Conservation (phyloP, 345 rosid species). For the Acer campestre region DNA sequence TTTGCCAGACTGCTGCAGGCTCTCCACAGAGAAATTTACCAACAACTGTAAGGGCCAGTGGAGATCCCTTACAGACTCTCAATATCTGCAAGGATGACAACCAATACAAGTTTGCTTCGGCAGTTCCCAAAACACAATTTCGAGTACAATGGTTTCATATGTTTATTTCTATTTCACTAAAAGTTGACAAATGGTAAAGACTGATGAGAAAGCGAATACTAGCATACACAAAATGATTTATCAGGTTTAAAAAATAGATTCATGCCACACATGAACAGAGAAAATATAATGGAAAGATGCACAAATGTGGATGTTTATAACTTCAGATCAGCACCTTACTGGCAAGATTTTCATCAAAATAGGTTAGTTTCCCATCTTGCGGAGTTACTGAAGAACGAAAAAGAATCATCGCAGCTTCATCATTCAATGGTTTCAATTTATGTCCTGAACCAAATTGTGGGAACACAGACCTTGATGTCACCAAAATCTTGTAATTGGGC, state of each 20-base stretch:
- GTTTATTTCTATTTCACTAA: neutral
- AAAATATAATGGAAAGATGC: neutral
- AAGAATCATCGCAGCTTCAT: conserved; percentile 41
- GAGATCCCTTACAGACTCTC: conserved; percentile 57
- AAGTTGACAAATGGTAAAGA: neutral
- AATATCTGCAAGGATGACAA: conserved; percentile 41
- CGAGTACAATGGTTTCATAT: no score
- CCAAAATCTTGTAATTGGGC: conserved; percentile 52
- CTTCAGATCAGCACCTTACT: conserved; percentile 29
- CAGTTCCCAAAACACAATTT: no score
- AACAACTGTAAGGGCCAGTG: conserved; percentile 53
- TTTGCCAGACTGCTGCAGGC: conserved; percentile 37
- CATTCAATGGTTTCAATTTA: conserved; percentile 38
- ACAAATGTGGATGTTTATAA: neutral
- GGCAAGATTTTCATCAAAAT: conserved; percentile 34
- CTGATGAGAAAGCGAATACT: neutral
- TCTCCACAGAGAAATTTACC: conserved; percentile 49
- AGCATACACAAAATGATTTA: no score
- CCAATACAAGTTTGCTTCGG: neutral
- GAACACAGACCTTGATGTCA: conserved; percentile 59
- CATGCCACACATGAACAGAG: no score
- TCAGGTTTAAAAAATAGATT: no score
- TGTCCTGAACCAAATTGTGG: conserved; percentile 32
- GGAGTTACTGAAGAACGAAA: conserved; percentile 34
- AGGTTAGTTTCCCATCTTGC: neutral